A percentile compares a stretch with the other conserved stretches of the same genome.
Conservation (phyloP, 2,329 filamentous ascomycete genomes). For the Venturia nashicola region DNA sequence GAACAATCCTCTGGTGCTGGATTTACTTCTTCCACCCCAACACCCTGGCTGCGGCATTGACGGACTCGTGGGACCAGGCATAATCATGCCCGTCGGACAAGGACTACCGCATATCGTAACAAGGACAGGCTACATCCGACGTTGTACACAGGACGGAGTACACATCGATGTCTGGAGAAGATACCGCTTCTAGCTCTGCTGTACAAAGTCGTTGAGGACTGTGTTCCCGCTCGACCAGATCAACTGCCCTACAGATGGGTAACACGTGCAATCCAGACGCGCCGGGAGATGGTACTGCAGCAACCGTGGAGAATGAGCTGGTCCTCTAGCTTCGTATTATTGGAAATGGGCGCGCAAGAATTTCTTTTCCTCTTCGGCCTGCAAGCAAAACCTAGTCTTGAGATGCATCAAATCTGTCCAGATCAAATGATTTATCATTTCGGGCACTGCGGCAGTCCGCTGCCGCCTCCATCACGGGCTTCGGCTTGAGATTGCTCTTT, state of each 20-base stretch:
- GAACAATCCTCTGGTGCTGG: background rate
- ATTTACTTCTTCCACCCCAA: background rate
- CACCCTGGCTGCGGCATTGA: background rate
- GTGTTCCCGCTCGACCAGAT: background rate
- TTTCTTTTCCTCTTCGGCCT: background rate
- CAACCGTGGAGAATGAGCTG: background rate
- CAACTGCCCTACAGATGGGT: background rate
- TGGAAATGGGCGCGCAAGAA: background rate
- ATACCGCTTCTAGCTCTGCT: background rate
- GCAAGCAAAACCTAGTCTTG: background rate
- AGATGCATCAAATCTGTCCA: background rate
- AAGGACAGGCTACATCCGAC: background rate
- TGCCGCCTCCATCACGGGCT: background rate
- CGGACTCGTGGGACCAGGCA: background rate
- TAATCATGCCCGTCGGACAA: background rate
- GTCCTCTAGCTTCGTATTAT: background rate
- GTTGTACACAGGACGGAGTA: background rate
- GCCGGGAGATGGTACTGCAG: background rate
- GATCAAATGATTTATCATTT: too few species aligned
- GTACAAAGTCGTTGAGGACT: background rate
- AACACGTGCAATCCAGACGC: background rate
- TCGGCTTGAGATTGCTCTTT: background rate
- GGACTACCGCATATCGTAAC: background rate
- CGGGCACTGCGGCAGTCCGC: background rate
- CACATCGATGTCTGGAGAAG: background rate